Conservation (phyloP, 164 flowering plant genomes). For the Tetracentron sinense region DNA sequence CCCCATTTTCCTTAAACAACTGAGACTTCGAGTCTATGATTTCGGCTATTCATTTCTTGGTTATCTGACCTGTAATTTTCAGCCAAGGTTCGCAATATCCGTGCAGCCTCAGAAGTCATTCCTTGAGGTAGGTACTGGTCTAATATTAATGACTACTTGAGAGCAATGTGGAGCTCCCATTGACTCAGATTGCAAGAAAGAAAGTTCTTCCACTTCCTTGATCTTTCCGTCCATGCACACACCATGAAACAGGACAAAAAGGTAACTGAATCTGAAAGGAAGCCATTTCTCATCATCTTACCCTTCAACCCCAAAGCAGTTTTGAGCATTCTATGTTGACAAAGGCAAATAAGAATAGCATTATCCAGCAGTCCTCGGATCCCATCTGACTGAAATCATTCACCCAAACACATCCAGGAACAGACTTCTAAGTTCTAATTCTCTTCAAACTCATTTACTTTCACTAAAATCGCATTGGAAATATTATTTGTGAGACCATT, state of each 20-base stretch:
- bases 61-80: constrained; percentile 27
- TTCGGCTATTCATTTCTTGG: constrained; percentile 7
- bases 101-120: constrained; percentile 40
- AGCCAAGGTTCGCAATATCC: constrained; percentile 42
- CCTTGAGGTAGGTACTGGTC: constrained; percentile 37
- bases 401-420: constrained; percentile 37
- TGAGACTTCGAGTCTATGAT: constrained; percentile 15
- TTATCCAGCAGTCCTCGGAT: constrained; percentile 46
- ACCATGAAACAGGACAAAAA: constrained; percentile 60
- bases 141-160: constrained; percentile 45
- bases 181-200: constrained; percentile 37
- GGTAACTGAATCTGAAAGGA: constrained; percentile 46
- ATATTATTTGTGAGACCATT: constrained; percentile 43
- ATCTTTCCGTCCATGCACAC: constrained; percentile 59
- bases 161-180: constrained; percentile 43
- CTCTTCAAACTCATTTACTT: constrained; percentile 24
- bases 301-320: constrained; percentile 47
- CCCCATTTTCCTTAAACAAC: constrained; percentile 11
- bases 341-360: constrained; percentile 58
- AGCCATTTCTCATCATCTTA: constrained; percentile 43
- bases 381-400: constrained; percentile 63
- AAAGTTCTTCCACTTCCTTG: constrained; percentile 50
- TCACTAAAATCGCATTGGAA: constrained; percentile 8
- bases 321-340: constrained; percentile 54
- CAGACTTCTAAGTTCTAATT: constrained; percentile 23